Percentiles rank a stretch among this genome's conserved stretches.
Evolutionary conservation across 306 rosid species (phyloP).

Genomic region (Oxytropis ochrocephala): DNA sequence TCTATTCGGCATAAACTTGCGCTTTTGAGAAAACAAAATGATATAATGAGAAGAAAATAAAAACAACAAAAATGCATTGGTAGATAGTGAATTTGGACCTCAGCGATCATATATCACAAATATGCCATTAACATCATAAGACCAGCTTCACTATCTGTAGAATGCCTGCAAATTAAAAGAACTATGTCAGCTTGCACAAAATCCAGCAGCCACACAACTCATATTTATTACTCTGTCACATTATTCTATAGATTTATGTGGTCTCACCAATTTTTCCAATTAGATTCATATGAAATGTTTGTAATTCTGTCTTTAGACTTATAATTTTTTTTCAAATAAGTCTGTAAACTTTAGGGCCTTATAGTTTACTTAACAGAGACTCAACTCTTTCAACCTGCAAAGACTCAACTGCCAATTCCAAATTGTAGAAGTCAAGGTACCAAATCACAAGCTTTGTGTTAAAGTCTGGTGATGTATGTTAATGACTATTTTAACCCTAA

Average conservation of each 20-base stretch:
- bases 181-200: neutral
- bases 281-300: too few species aligned
- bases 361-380: too few species aligned
- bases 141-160: slow-evolving; percentile 84
- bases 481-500: too few species aligned
- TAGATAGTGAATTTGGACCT: slow-evolving; percentile 35
- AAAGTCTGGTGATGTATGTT: too few species aligned
- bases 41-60: neutral
- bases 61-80: neutral
- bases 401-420: too few species aligned
- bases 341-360: too few species aligned
- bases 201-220: neutral
- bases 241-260: neutral
- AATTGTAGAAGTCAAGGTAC: too few species aligned
- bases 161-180: slow-evolving; percentile 51
- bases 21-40: neutral
- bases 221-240: neutral
- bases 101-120: slow-evolving; percentile 74
- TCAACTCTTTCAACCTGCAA: too few species aligned
- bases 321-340: too few species aligned
- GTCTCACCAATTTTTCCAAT: too few species aligned
- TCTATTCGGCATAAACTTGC: neutral
- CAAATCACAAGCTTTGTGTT: too few species aligned
- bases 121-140: slow-evolving; percentile 93
- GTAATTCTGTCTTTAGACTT: too few species aligned